Percentiles rank a stretch among this genome's conserved stretches.
Evolutionary conservation across 768 basidiomycete species (phyloP).

Genomic region (Macrolepiota albuminosa): DNA sequence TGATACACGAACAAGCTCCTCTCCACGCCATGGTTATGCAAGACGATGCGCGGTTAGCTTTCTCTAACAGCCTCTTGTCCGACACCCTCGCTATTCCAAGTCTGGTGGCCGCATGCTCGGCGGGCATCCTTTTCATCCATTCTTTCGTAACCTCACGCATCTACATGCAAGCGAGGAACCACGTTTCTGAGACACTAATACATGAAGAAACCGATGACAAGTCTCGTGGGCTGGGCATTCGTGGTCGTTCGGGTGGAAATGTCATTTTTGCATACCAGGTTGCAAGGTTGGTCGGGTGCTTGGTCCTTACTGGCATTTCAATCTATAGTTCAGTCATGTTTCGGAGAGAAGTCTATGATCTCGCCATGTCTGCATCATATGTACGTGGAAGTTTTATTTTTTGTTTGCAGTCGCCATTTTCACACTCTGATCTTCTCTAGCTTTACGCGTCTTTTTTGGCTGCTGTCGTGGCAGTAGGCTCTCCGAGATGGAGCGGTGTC

Average conservation of each 20-base stretch:
- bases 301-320: conserved; percentile 46
- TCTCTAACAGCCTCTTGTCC: not conserved
- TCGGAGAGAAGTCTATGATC: conserved; percentile 22
- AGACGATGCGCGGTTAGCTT: conserved; percentile 1
- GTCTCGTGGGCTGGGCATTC: conserved; percentile 24
- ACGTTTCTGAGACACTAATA: not conserved
- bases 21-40: not conserved
- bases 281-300: conserved; percentile 38
- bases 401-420: not conserved
- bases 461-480: conserved; percentile 33
- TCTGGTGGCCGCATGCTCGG: conserved; percentile 15
- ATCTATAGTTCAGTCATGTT: conserved; percentile 23
- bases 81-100: conserved; percentile 16
- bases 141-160: conserved; percentile 5
- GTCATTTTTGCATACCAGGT: conserved; percentile 44
- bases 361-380: conserved; percentile 27
- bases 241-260: conserved; percentile 39
- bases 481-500: conserved; percentile 30
- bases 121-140: conserved; percentile 12
- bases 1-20: not conserved
- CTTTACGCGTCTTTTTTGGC: conserved; percentile 42
- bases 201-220: conserved; percentile 1
- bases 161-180: conserved; percentile 4
- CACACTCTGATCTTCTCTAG: conserved; percentile 19
- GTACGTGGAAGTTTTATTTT: conserved; percentile 16